These are phyloP conservation scores for Mycena epipterygia DNA, from an alignment of 768 basidiomycete species.

Conservation along the genomic window DNA sequence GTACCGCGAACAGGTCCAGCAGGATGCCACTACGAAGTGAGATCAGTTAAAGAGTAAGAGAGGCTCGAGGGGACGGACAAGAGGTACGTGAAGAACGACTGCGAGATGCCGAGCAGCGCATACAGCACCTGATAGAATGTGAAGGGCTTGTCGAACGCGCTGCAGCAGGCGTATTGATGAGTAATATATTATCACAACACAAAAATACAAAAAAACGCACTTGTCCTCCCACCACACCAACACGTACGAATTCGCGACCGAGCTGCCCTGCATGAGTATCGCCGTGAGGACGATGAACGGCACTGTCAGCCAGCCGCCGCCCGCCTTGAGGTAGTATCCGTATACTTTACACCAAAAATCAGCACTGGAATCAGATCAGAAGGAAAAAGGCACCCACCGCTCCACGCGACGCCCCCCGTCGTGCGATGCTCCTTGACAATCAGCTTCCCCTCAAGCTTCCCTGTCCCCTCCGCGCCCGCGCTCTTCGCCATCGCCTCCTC, in stretches of 20 bases:
- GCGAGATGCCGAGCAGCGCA: conserved; percentile 69
- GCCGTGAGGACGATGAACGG: conserved; percentile 64
- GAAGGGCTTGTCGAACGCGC: conserved; percentile 61
- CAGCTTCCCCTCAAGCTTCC: conserved; percentile 75
- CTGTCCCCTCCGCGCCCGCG: conserved; percentile 60
- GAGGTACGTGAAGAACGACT: conserved; percentile 67
- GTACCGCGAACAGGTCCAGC: conserved; percentile 69
- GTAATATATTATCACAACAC: not conserved
- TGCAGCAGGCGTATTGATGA: conserved; percentile 37
- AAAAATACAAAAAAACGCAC: conserved; percentile 40
- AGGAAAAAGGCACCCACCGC: conserved; percentile 50
- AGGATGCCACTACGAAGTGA: conserved; percentile 56
- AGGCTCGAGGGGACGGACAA: conserved; percentile 61
- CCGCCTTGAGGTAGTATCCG: conserved; percentile 68
- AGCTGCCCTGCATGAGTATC: conserved; percentile 71
- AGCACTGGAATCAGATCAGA: not conserved
- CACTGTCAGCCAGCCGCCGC: conserved; percentile 61
- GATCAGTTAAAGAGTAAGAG: not conserved
- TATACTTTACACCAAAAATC: conserved; percentile 59
- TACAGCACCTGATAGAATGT: conserved; percentile 78
- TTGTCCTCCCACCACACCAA: conserved; percentile 81
- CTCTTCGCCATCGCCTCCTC: conserved; percentile 42
- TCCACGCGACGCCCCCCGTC: conserved; percentile 71
- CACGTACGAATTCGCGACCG: conserved; percentile 74
- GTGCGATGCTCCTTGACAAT: conserved; percentile 75